Conservation (phyloP, 345 rosid genomes). For the Syzygium oleosum region DNA sequence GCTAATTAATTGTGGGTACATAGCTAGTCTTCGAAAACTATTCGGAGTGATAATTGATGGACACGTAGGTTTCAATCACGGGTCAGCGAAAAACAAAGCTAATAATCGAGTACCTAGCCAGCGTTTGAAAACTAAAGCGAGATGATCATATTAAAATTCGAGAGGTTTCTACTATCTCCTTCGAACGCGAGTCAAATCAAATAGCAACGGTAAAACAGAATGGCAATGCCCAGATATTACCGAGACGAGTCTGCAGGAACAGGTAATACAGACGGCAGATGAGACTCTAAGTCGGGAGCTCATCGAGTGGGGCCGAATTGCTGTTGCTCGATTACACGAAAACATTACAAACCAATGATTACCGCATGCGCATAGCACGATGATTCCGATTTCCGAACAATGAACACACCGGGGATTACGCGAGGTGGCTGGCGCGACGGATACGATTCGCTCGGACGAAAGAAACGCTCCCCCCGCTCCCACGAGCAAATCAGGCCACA, state of each 20-base stretch:
- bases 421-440: neutral
- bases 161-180: too few relatives aligned
- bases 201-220: too few relatives aligned
- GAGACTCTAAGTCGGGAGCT: too few relatives aligned
- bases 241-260: fast-evolving
- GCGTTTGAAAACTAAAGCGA: neutral
- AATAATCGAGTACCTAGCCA: neutral
- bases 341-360: neutral
- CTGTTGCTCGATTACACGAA: neutral
- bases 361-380: neutral
- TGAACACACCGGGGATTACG: neutral
- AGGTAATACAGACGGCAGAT: neutral
- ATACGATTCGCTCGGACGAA: neutral
- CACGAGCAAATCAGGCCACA: neutral
- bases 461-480: neutral
- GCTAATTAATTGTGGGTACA: neutral
- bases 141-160: too few relatives aligned
- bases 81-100: neutral
- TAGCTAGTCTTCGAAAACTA: neutral
- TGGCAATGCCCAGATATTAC: too few relatives aligned
- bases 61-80: too few relatives aligned
- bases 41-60: neutral
- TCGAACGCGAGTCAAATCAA: neutral
- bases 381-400: neutral
- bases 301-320: neutral